A percentile compares a stretch with the other conserved stretches of the same genome.
These are phyloP conservation scores for Tritrichomonas musculus DNA, from an alignment of 208 protist genomes.

Conservation along the genomic window DNA sequence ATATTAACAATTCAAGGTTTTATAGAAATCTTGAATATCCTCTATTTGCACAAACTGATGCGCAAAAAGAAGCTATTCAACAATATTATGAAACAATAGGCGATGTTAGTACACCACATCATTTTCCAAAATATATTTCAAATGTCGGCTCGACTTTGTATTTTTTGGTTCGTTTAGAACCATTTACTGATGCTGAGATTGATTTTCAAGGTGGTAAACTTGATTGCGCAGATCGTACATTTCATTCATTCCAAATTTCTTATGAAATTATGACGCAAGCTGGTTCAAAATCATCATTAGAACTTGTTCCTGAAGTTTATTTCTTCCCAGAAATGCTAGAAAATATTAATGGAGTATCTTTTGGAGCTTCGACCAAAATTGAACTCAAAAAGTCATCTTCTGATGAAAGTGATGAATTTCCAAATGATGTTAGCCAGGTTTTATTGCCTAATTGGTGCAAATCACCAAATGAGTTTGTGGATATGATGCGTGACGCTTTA, in stretches of 20 bases:
- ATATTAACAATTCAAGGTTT: neutral
- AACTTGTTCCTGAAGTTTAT: slow-evolving; percentile 61
- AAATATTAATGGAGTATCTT: slow-evolving; percentile 45
- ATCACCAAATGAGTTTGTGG: neutral
- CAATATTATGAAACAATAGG: neutral
- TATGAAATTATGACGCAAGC: neutral
- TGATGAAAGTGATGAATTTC: too few species aligned
- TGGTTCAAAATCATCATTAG: neutral
- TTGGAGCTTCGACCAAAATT: slow-evolving; percentile 45
- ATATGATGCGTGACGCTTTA: neutral
- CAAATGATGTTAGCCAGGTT: slow-evolving; percentile 39
- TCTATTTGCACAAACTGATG: neutral
- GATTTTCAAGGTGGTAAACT: slow-evolving; percentile 68
- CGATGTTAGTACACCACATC: neutral
- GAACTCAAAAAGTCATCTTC: too few species aligned
- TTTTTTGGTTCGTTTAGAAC: neutral
- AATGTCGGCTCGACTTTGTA: neutral
- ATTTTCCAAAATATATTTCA: slow-evolving; percentile 3
- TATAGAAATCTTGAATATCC: neutral
- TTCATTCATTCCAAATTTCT: neutral
- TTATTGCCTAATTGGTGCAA: slow-evolving; percentile 43
- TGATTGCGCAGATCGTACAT: neutral
- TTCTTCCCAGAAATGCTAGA: slow-evolving; percentile 53
- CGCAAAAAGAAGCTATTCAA: neutral
- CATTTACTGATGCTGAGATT: neutral